Evolutionary conservation across 2,329 filamentous ascomycete genomes (phyloP), one percentile per base, ranked within the genome.

Genomic region (Colletotrichum filicis): DNA sequence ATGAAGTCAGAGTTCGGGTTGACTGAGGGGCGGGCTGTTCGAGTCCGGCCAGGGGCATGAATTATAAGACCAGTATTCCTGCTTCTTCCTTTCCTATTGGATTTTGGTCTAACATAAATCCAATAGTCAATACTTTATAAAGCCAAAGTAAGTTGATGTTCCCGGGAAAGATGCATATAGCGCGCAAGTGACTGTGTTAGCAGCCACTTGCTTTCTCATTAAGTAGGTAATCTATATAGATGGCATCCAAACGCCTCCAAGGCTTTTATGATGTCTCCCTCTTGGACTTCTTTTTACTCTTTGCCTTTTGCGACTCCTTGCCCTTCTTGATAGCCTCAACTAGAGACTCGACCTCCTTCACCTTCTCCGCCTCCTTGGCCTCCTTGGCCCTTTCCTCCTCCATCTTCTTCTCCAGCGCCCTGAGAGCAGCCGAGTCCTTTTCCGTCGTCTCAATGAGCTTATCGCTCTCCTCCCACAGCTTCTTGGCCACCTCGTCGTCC

Each of bases 391-490:
- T 76, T 71, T 82, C 78, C 69, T 82, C 79, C 55, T 78, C 71
- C 57, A 74, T 76, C 78, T 82, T 80, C 78, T 84, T 87, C 59
- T 82, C 77, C 28, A 77, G 77, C 1, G 84, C 85, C 61, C 86
- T 79, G 77, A 87, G 89, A 62, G 90, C 83, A 0, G 95, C 95
- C 28, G 92, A 90, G 79, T 93, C 90, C 84, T 94, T 97, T 83
- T 98, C 95, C 16, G 92, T 89, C 77, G 89, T 89, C 81, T 97
- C 92, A 68, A 98, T 92, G 75, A 97, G 90, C 79, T 91, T 91
- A 79, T 98, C 95, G 79, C 94, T 98, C 71, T 94, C 92, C 79
- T 97, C 91, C 96, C 96, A 99, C 19, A 99, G 85, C 80, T 92
- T 90, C 88, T 97, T 95, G 71, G 95, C 95, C 35, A 94, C 84